A percentile compares a stretch with the other conserved stretches of the same genome.
These are phyloP conservation scores for Colletotrichum ledebouriae DNA, from an alignment of 2,329 filamentous ascomycete species.

Conservation along the genomic window DNA sequence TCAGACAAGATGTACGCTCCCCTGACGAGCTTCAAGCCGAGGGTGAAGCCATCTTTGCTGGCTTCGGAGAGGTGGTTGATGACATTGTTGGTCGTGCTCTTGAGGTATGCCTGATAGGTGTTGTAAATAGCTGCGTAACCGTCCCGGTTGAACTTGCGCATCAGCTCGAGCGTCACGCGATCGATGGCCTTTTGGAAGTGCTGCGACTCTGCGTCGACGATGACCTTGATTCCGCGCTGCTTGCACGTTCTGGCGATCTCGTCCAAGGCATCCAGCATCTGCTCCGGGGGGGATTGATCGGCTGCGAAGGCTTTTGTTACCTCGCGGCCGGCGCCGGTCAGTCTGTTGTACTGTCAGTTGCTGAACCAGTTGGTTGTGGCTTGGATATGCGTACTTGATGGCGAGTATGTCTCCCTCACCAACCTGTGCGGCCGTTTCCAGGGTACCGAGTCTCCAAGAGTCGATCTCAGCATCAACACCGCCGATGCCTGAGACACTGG, in stretches of 20 bases:
- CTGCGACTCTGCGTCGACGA: constrained; percentile 62
- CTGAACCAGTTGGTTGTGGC: fast-evolving
- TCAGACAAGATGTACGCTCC: constrained; percentile 69
- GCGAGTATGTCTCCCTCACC: constrained; percentile 53
- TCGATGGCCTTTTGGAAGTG: constrained; percentile 58
- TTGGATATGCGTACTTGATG: constrained; percentile 51
- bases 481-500: constrained; percentile 9
- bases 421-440: constrained; percentile 51
- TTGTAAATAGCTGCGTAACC: constrained; percentile 56
- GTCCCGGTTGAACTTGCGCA: constrained; percentile 56
- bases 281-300: constrained; percentile 52
- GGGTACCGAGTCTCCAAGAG: constrained; percentile 51
- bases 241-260: constrained; percentile 56
- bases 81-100: constrained; percentile 58
- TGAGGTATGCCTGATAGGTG: constrained; percentile 71
- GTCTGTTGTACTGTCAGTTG: constrained; percentile 45
- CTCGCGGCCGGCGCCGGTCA: constrained; percentile 57
- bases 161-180: constrained; percentile 51
- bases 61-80: constrained; percentile 61
- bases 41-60: constrained; percentile 60
- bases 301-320: constrained; percentile 55
- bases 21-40: constrained; percentile 69
- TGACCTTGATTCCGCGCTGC: constrained; percentile 56
- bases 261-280: constrained; percentile 57
- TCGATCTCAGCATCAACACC: constrained; percentile 51